Evolutionary conservation across 2,329 filamentous ascomycete genomes (phyloP).

Genomic region (Penicillium polonicum): DNA sequence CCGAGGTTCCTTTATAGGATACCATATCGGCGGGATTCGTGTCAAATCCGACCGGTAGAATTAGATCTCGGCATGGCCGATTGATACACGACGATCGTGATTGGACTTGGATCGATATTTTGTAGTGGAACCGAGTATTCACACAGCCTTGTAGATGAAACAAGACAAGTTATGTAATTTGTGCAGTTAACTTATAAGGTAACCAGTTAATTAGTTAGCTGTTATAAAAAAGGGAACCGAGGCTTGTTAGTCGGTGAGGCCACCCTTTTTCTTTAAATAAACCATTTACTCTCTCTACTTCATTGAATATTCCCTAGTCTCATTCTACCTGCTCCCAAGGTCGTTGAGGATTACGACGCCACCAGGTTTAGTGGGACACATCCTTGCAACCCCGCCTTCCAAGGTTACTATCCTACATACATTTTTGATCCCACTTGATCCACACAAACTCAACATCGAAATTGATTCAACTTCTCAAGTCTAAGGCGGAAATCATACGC

Average conservation of each 20-base stretch:
- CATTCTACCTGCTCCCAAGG: neutral
- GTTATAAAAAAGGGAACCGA: neutral
- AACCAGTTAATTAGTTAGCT: neutral
- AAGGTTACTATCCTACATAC: neutral
- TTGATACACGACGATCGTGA: neutral
- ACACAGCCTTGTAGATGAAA: neutral
- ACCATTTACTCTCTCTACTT: too few relatives aligned
- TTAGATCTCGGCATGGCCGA: neutral
- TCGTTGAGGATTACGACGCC: neutral
- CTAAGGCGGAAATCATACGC: neutral
- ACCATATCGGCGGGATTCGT: neutral
- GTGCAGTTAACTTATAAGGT: neutral
- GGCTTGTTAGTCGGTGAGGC: neutral
- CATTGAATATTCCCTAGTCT: neutral
- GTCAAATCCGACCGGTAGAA: neutral
- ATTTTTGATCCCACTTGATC: neutral
- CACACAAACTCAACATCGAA: neutral
- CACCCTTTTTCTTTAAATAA: neutral
- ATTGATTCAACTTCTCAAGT: neutral
- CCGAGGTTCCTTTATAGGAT: neutral
- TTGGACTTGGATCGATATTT: neutral
- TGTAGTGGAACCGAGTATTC: neutral
- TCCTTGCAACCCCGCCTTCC: neutral
- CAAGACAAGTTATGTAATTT: neutral
- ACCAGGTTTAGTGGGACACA: neutral